These are phyloP conservation scores for Neurospora pannonica DNA, from an alignment of 495 filamentous ascomycete genomes.

Conservation along the genomic window DNA sequence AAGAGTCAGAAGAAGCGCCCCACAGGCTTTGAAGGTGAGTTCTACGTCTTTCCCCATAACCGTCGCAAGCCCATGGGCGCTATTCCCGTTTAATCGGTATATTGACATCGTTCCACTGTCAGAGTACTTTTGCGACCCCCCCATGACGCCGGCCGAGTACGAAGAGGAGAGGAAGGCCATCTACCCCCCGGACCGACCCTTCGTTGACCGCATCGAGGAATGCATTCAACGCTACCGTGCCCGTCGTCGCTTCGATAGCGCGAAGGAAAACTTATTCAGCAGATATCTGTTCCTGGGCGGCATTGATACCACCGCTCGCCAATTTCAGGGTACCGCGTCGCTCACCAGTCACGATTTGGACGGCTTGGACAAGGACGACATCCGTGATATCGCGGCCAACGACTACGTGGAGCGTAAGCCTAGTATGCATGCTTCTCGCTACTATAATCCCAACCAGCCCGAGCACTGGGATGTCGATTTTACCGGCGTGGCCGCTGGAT, in stretches of 20 bases:
- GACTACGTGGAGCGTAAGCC: slow-evolving; percentile 41
- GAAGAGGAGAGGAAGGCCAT: slow-evolving; percentile 40
- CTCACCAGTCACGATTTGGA: slow-evolving; percentile 44
- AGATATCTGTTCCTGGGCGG: slow-evolving; percentile 82
- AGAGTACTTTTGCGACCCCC: slow-evolving; percentile 69
- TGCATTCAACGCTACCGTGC: slow-evolving; percentile 74
- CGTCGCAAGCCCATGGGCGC: not conserved
- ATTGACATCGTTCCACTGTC: not conserved
- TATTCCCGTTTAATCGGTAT: not conserved
- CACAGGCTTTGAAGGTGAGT: slow-evolving; percentile 38
- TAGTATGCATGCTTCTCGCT: slow-evolving; percentile 21
- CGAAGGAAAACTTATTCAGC: slow-evolving; percentile 55
- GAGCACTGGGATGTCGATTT: slow-evolving; percentile 73
- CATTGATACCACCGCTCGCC: slow-evolving; percentile 53
- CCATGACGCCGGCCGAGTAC: slow-evolving; percentile 59
- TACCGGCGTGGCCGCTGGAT: slow-evolving; percentile 62
- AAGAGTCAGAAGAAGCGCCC: slow-evolving; percentile 20
- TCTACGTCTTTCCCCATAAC: not conserved
- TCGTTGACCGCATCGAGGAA: slow-evolving; percentile 59
- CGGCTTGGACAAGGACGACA: slow-evolving; percentile 45
- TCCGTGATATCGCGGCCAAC: slow-evolving; percentile 50
- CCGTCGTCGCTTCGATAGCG: slow-evolving; percentile 60
- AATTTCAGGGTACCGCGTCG: slow-evolving; percentile 54
- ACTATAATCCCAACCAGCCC: slow-evolving; percentile 33
- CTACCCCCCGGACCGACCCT: slow-evolving; percentile 18